These are phyloP conservation scores for Phytophthora kernoviae DNA, from an alignment of 352 stramenopile genomes.

Conservation along the genomic window DNA sequence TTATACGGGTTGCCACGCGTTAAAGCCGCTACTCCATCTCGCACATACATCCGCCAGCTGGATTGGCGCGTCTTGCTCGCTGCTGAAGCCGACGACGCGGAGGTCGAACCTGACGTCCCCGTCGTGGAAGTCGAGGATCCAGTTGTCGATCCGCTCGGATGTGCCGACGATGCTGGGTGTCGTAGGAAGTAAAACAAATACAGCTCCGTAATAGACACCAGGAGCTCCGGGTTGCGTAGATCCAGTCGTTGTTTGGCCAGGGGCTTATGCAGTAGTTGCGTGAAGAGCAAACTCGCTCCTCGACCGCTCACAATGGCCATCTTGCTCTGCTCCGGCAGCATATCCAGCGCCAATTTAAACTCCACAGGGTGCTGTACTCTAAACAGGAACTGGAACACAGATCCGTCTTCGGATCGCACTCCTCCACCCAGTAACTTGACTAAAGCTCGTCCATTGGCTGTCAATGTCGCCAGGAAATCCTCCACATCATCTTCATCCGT, in stretches of 20 bases:
- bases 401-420: conserved; percentile 69
- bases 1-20: conserved; percentile 85
- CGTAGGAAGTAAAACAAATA: conserved; percentile 88
- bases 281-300: conserved; percentile 75
- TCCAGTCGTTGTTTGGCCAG: conserved; percentile 80
- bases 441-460: conserved; percentile 52
- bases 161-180: conserved; percentile 72
- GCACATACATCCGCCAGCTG: conserved; percentile 77
- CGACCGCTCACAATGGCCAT: conserved; percentile 73
- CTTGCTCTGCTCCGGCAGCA: conserved; percentile 85
- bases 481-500: conserved; percentile 65
- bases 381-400: conserved; percentile 85
- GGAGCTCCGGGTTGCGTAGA: conserved; percentile 71
- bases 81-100: conserved; percentile 56
- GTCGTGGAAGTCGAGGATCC: conserved; percentile 3
- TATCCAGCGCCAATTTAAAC: conserved; percentile 81
- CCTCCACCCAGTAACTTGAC: conserved; percentile 63
- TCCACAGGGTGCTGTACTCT: conserved; percentile 74
- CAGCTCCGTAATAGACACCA: conserved; percentile 86
- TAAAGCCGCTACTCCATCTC: conserved; percentile 65
- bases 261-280: conserved; percentile 82
- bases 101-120: conserved; percentile 19
- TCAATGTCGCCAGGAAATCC: conserved; percentile 55
- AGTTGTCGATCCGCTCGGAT: conserved; percentile 49
- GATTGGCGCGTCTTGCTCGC: conserved; percentile 57